A percentile compares a stretch with the other conserved stretches of the same genome.
Conservation (phyloP, 345 rosid genomes). For the Nasturtium officinale region DNA sequence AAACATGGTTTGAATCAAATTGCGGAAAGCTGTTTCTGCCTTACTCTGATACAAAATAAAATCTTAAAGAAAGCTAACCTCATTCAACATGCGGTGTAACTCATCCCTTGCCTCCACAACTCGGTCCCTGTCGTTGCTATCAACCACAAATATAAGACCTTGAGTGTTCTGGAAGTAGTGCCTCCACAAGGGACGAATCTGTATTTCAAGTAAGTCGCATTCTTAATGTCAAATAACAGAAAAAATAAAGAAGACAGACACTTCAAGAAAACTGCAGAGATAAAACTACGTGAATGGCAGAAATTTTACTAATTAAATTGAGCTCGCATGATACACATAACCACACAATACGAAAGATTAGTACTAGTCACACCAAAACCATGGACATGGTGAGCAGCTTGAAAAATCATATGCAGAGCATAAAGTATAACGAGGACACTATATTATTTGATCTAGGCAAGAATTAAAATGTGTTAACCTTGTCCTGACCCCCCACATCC, state of each 20-base stretch:
- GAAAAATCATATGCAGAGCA: neutral
- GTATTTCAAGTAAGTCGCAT: constrained; percentile 26
- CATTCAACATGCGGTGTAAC: constrained; percentile 75
- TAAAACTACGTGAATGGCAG: neutral
- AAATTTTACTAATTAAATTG: neutral
- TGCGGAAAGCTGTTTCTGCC: neutral
- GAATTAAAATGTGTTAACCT: constrained; percentile 49
- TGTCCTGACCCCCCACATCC: constrained; percentile 98
- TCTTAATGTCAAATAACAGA: neutral
- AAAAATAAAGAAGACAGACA: neutral
- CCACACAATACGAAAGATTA: neutral
- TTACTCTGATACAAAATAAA: constrained; percentile 6
- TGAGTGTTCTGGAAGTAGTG: constrained; percentile 83
- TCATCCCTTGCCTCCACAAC: constrained; percentile 77
- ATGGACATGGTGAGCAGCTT: constrained; percentile 1
- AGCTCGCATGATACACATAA: constrained; percentile 4
- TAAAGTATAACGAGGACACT: neutral
- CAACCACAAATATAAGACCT: constrained; percentile 76
- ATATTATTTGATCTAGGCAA: constrained; percentile 8
- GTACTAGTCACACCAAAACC: constrained; percentile 1
- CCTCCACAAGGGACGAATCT: constrained; percentile 87
- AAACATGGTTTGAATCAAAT: constrained; percentile 9
- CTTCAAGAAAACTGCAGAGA: neutral
- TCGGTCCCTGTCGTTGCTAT: constrained; percentile 80
- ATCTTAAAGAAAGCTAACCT: constrained; percentile 43